These are phyloP conservation scores for Gentiana straminea DNA, from an alignment of 257 asterid species.

Conservation along the genomic window DNA sequence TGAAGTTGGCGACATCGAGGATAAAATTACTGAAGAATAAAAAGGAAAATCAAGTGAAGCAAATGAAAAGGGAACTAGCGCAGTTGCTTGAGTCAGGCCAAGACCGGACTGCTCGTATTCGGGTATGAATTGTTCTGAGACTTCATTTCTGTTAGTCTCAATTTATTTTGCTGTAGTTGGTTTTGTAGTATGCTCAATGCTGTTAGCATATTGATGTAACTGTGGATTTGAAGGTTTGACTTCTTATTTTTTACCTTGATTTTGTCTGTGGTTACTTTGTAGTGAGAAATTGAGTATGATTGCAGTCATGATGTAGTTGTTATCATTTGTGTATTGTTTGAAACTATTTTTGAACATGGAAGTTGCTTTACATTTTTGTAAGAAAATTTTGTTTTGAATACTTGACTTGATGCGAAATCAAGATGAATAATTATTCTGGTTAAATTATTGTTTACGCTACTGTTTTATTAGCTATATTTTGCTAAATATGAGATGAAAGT, in stretches of 20 bases:
- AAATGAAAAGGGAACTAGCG: conserved; percentile 71
- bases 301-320: too few relatives aligned
- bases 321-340: too few relatives aligned
- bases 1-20: conserved; percentile 65
- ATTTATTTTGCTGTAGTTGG: not conserved
- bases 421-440: too few relatives aligned
- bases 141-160: not conserved
- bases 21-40: conserved; percentile 72
- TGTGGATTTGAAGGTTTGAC: not conserved
- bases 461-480: too few relatives aligned
- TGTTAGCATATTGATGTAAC: not conserved
- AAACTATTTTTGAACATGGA: too few relatives aligned
- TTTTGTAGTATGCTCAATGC: not conserved
- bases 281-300: too few relatives aligned
- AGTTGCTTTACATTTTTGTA: too few relatives aligned
- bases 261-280: not conserved
- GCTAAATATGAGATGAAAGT: too few relatives aligned
- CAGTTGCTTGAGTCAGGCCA: conserved; percentile 77
- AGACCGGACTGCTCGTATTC: conserved; percentile 69
- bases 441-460: too few relatives aligned
- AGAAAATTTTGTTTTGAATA: too few relatives aligned
- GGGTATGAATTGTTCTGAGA: conserved; percentile 33
- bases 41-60: conserved; percentile 70
- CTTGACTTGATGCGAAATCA: too few relatives aligned
- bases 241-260: not conserved